Conservation (phyloP, 257 asterid genomes). For the Nicotiana undulata region DNA sequence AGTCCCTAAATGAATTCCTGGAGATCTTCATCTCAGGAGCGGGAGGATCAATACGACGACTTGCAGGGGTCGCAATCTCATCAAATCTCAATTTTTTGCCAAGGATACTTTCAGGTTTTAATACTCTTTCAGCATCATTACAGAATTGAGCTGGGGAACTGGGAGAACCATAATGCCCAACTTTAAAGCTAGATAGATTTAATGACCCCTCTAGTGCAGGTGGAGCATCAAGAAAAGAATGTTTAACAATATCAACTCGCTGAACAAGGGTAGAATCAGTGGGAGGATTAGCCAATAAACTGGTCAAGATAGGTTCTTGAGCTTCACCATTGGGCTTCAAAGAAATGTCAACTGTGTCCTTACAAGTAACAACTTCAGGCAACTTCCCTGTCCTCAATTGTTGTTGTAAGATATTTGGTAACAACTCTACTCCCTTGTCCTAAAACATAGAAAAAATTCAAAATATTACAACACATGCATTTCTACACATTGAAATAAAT, state of each 20-base stretch:
- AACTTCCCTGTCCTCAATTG: conserved; percentile 56
- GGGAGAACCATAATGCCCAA: conserved; percentile 17
- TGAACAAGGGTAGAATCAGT: conserved; percentile 10
- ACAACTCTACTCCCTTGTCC: conserved; percentile 68
- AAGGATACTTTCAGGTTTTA: conserved; percentile 13
- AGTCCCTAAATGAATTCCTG: conserved; percentile 13
- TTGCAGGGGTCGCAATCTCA: not conserved
- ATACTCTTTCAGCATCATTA: conserved; percentile 20
- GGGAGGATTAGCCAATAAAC: conserved; percentile 32
- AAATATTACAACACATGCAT: not conserved
- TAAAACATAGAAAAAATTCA: conserved; percentile 14
- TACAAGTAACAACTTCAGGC: conserved; percentile 28
- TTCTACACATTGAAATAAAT: not conserved
- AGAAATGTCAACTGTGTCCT: conserved; percentile 18
- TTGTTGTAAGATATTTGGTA: conserved; percentile 67
- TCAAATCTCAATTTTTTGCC: conserved; percentile 21
- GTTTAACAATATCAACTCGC: conserved; percentile 14
- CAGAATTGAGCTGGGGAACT: conserved; percentile 7
- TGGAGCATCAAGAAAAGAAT: conserved; percentile 10
- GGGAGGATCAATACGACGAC: conserved; percentile 10
- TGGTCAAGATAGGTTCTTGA: conserved; percentile 56
- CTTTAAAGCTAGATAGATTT: conserved; percentile 3
- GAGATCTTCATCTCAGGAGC: conserved; percentile 11
- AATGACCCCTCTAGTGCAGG: conserved; percentile 17
- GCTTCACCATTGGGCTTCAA: conserved; percentile 25